These are phyloP conservation scores for Trichoderma sp. DNA, from an alignment of 2,329 filamentous ascomycete genomes.

Conservation along the genomic window DNA sequence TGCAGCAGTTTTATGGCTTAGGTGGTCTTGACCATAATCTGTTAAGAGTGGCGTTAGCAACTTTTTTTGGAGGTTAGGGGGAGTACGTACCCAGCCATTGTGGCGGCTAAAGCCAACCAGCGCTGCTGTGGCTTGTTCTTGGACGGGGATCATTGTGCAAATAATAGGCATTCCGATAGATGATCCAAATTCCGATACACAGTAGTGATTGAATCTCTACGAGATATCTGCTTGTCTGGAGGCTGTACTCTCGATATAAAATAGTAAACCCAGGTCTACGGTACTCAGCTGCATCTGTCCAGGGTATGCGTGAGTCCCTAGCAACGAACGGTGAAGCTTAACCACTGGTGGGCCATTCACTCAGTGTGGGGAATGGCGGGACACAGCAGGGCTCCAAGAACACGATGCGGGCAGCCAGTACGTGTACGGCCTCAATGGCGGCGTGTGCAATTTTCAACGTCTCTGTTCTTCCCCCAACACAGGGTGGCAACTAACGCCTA, in stretches of 20 bases:
- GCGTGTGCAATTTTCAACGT: slow-evolving; percentile 6
- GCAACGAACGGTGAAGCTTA: slow-evolving; percentile 4
- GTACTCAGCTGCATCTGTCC: not conserved
- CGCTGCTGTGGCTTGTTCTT: not conserved
- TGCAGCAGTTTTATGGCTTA: slow-evolving; percentile 19
- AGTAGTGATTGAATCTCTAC: not conserved
- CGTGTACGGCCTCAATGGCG: not conserved
- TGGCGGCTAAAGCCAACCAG: not conserved
- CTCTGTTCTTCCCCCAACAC: not conserved
- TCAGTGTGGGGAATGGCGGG: slow-evolving; percentile 16
- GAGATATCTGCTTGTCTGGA: not conserved
- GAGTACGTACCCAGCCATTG: slow-evolving; percentile 12
- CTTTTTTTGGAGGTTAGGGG: slow-evolving; percentile 7
- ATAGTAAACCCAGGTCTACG: not conserved
- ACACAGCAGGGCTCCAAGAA: slow-evolving; percentile 6
- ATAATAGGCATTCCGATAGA: not conserved
- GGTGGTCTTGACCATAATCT: slow-evolving; percentile 22
- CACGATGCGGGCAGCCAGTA: not conserved
- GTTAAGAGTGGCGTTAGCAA: slow-evolving; percentile 13
- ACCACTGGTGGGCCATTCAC: not conserved
- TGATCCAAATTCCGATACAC: not conserved
- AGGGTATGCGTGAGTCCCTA: not conserved
- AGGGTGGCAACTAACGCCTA: not conserved
- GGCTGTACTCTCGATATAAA: not conserved
- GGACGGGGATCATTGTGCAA: not conserved